phyloP scores from a whole-genome alignment of 768 basidiomycete species.

The Panaeolus papilionaceus region DNA sequence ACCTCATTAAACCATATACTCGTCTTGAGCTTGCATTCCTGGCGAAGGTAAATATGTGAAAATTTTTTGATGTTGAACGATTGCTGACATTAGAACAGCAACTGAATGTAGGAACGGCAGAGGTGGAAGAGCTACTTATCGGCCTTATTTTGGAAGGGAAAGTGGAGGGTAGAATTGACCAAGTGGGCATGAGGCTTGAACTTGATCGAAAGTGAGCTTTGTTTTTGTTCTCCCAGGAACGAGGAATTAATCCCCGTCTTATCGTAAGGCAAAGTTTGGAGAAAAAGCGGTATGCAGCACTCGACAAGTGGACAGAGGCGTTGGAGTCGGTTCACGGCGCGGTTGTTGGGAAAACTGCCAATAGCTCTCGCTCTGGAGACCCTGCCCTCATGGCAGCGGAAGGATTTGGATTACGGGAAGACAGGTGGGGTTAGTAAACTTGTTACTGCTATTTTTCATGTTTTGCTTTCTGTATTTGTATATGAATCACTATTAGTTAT shows the following conservation, averaged over 20 bases:
- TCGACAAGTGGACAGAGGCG: slow-evolving; percentile 85
- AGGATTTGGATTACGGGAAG: slow-evolving; percentile 40
- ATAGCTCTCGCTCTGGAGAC: slow-evolving; percentile 43
- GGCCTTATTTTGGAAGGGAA: slow-evolving; percentile 96
- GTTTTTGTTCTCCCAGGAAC: slow-evolving; percentile 24
- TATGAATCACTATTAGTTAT: slow-evolving; percentile 23
- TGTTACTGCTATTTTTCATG: slow-evolving; percentile 31
- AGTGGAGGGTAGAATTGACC: slow-evolving; percentile 96
- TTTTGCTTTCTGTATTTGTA: slow-evolving; percentile 30
- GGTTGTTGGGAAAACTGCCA: slow-evolving; percentile 75
- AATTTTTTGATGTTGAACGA: not conserved
- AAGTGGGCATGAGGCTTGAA: slow-evolving; percentile 92
- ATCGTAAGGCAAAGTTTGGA: slow-evolving; percentile 78
- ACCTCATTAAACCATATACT: slow-evolving; percentile 97
- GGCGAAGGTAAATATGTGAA: slow-evolving; percentile 65
- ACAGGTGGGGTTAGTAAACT: slow-evolving; percentile 38
- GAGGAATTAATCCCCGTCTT: slow-evolving; percentile 20
- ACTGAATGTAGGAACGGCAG: slow-evolving; percentile 90
- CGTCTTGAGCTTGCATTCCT: slow-evolving; percentile 93
- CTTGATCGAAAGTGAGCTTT: slow-evolving; percentile 80
- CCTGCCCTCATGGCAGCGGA: slow-evolving; percentile 40
- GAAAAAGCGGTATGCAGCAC: slow-evolving; percentile 82
- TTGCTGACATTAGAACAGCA: slow-evolving; percentile 57
- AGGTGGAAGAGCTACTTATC: slow-evolving; percentile 94
- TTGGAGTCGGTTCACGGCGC: slow-evolving; percentile 78